Percentiles rank a stretch among this genome's conserved stretches.
Conservation (phyloP, 2,329 filamentous ascomycete species). For the Nemania diffusa region DNA sequence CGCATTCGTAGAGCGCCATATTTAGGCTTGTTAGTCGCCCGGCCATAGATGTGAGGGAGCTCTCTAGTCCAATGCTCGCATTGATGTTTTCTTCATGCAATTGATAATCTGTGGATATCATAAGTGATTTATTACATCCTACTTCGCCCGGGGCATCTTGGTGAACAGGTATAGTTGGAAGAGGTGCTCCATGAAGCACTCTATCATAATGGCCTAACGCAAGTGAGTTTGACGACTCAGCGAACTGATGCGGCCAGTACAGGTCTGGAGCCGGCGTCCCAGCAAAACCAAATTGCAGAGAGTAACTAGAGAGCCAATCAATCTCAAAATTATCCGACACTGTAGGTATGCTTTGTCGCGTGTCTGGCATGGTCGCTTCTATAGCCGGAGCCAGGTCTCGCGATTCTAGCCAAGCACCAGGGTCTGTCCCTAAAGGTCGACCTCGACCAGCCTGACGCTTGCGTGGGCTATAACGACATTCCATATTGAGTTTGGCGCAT, state of each 20-base stretch:
- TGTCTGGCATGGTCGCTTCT: background rate
- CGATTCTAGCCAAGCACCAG: background rate
- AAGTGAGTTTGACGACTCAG: background rate
- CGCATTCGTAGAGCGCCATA: constrained; percentile 31
- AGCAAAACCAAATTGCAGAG: too few species aligned
- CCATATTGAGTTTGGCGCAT: constrained; percentile 11
- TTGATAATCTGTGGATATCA: background rate
- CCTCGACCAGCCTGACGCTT: constrained; percentile 3
- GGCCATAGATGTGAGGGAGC: constrained; percentile 1
- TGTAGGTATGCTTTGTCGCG: background rate
- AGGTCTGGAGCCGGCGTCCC: background rate
- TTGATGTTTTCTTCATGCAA: background rate
- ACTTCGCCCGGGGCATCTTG: background rate
- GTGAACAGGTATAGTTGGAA: background rate
- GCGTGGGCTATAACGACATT: constrained; percentile 25
- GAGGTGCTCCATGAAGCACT: background rate
- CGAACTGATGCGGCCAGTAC: background rate
- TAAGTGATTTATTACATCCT: background rate
- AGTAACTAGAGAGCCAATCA: constrained; percentile 12
- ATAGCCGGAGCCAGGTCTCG: constrained; percentile 14
- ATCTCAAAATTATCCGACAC: background rate
- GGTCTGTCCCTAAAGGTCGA: background rate
- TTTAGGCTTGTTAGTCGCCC: constrained; percentile 20
- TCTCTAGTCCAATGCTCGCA: background rate
- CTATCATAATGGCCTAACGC: background rate